Base-by-base conservation (phyloP, 2,329 filamentous ascomycete genomes). In the Graphiopsis chlorocephala region DNA sequence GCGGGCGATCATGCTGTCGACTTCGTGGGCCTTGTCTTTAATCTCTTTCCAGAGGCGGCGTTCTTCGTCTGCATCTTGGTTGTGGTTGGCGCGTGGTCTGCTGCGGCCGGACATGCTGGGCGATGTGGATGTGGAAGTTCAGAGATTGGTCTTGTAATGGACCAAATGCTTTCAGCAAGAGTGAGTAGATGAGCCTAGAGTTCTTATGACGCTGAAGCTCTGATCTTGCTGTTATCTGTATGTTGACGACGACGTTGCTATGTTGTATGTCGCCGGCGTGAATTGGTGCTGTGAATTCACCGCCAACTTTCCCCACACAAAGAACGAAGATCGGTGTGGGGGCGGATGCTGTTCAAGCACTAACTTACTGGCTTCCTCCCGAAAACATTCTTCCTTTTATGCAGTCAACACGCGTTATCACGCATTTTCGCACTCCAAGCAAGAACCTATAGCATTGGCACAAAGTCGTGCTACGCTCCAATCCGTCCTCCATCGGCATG, bases 31-130 rank as follows among this genome's bases (percentile, higher is more conserved):
- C 67, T 81, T 79, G 48, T 76, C 74, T 60, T 77, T 77, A 65
- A 84, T 81, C 65, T 79, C 77, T 61, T 78, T 80, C 82, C 82
- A 84, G 62, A 84, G 71, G 17, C 79, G 75, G 33, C 80, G 75
- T 71, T 83, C 81, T 71, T 83, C 81, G 63, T 83, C 81, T 52
- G 81, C 77, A 66, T 83, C 81, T 64, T 83, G 80, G 67, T 82
- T 77, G 31, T 82, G 69, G 76, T 76, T 80, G 70, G 67, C 79
- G 72, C 68, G 74, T 68, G 67, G 80, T 68, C 81, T 73, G 70
- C 76, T 82, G 56, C 81, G 79, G 57, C 77, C 77, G 48, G 81
- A 80, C 81, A 83, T 83, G n/a, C 4, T 38, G 23, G 31, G 50
- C n/a, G 15, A 48, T 47, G 57, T 60, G 25, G 48, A n/a, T 26